A percentile compares a stretch with the other conserved stretches of the same genome.
These are phyloP conservation scores for Colletotrichum phormii DNA, from an alignment of 2,329 filamentous ascomycete genomes.

Conservation along the genomic window DNA sequence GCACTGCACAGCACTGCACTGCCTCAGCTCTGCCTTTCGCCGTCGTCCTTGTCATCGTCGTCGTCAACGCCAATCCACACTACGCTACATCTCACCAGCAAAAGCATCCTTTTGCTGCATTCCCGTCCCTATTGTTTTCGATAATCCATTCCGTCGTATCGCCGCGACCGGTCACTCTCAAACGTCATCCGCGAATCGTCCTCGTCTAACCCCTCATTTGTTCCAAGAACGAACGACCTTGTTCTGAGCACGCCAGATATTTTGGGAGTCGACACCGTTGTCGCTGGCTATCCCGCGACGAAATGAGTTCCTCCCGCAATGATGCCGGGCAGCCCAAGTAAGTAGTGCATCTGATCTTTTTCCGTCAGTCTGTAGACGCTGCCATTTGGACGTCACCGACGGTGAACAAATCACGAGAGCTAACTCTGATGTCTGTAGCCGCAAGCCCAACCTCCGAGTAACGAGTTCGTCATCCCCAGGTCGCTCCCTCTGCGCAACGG, in stretches of 20 bases:
- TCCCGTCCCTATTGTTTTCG: constrained; percentile 5
- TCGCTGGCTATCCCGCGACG: constrained; percentile 36
- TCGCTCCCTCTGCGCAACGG: constrained; percentile 31
- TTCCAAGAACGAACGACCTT: constrained; percentile 23
- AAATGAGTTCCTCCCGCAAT: constrained; percentile 44
- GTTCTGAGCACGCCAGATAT: constrained; percentile 24
- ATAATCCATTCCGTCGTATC: constrained; percentile 6
- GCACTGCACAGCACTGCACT: constrained; percentile 36
- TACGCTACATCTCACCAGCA: constrained; percentile 23
- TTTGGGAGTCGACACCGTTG: constrained; percentile 34
- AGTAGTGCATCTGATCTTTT: constrained; percentile 36
- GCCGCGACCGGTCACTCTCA: constrained; percentile 16
- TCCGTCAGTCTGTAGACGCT: background rate
- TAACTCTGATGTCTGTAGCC: constrained; percentile 47
- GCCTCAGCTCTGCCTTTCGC: constrained; percentile 38
- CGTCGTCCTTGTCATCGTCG: constrained; percentile 33
- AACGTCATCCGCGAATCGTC: constrained; percentile 12
- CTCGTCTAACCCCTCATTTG: constrained; percentile 27
- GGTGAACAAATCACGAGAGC: background rate
- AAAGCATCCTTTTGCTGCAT: constrained; percentile 17
- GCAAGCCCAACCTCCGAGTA: constrained; percentile 88
- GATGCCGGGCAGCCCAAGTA: constrained; percentile 52
- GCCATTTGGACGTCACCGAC: background rate
- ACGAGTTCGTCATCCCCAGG: constrained; percentile 75
- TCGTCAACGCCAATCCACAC: constrained; percentile 33